phyloP scores from a whole-genome alignment of 2,329 filamentous ascomycete genomes.

The Apiospora arundinis region DNA sequence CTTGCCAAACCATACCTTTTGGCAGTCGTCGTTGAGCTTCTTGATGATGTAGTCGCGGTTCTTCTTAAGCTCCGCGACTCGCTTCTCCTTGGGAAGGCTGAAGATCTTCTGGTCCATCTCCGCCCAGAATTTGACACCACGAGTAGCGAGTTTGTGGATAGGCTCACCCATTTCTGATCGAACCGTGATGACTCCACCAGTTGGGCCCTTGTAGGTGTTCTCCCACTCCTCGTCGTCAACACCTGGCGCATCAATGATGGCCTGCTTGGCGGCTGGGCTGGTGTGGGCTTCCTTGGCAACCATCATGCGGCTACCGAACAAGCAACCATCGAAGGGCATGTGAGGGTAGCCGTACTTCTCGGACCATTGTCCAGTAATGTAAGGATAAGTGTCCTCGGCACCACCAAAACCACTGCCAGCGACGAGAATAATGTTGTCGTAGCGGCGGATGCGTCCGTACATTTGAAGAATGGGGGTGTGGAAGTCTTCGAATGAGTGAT shows the following conservation, averaged over 20 bases:
- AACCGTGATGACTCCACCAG: constrained; percentile 94
- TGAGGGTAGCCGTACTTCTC: constrained; percentile 83
- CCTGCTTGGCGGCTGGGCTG: constrained; percentile 85
- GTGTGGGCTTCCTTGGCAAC: constrained; percentile 91
- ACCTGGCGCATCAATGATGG: constrained; percentile 85
- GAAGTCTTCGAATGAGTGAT: constrained; percentile 96
- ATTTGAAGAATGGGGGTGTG: constrained; percentile 90
- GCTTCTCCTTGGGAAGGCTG: constrained; percentile 92
- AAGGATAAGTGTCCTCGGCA: constrained; percentile 89
- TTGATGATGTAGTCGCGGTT: constrained; percentile 90
- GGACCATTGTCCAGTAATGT: constrained; percentile 90
- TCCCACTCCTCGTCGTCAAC: constrained; percentile 87
- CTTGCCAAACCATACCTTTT: constrained; percentile 95
- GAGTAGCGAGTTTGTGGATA: constrained; percentile 97
- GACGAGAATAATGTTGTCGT: constrained; percentile 85
- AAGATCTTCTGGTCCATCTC: constrained; percentile 99
- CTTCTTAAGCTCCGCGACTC: constrained; percentile 85
- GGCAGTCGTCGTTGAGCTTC: constrained; percentile 94
- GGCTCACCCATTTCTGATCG: constrained; percentile 99
- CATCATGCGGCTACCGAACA: constrained; percentile 95
- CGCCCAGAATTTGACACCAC: constrained; percentile 95
- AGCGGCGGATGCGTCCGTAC: constrained; percentile 86
- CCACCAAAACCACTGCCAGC: constrained; percentile 93
- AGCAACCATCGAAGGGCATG: constrained; percentile 92
- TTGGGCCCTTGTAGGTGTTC: constrained; percentile 88